Conservation (phyloP, 2,329 filamentous ascomycete genomes). For the Colletotrichum lupini region DNA sequence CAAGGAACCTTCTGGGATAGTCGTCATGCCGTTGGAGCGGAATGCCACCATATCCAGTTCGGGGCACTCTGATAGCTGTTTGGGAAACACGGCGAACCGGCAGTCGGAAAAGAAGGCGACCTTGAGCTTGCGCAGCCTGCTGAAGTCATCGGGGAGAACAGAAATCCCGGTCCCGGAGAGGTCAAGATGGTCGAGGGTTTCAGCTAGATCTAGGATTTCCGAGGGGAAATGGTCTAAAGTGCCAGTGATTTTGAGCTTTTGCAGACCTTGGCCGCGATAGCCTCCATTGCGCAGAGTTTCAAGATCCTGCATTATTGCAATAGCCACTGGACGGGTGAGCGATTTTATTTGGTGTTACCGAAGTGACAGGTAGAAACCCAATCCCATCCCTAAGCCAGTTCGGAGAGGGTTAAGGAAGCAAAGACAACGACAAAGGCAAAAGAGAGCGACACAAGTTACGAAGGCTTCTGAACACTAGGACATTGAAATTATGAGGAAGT, state of each 20-base stretch:
- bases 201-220: slow-evolving; percentile 53
- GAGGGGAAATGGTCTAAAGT: slow-evolving; percentile 49
- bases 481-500: background rate
- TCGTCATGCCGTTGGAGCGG: slow-evolving; percentile 56
- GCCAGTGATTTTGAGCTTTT: slow-evolving; percentile 49
- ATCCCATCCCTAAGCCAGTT: background rate
- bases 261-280: slow-evolving; percentile 42
- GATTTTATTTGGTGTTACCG: background rate
- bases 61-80: slow-evolving; percentile 53
- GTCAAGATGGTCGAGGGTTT: slow-evolving; percentile 57
- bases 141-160: slow-evolving; percentile 51
- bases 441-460: background rate
- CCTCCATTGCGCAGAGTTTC: slow-evolving; percentile 45
- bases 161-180: slow-evolving; percentile 58
- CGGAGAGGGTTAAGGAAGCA: background rate
- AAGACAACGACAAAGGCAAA: background rate
- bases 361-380: background rate
- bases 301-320: slow-evolving; percentile 44
- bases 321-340: background rate
- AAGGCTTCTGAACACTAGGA: background rate
- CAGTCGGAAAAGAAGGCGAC: slow-evolving; percentile 60
- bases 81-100: slow-evolving; percentile 54
- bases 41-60: slow-evolving; percentile 62
- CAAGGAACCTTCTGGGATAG: slow-evolving; percentile 53
- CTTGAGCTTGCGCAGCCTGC: slow-evolving; percentile 54